Evolutionary conservation across 2,329 filamentous ascomycete genomes (phyloP), one percentile per base, ranked within the genome.

Genomic region (Claviceps capensis): DNA sequence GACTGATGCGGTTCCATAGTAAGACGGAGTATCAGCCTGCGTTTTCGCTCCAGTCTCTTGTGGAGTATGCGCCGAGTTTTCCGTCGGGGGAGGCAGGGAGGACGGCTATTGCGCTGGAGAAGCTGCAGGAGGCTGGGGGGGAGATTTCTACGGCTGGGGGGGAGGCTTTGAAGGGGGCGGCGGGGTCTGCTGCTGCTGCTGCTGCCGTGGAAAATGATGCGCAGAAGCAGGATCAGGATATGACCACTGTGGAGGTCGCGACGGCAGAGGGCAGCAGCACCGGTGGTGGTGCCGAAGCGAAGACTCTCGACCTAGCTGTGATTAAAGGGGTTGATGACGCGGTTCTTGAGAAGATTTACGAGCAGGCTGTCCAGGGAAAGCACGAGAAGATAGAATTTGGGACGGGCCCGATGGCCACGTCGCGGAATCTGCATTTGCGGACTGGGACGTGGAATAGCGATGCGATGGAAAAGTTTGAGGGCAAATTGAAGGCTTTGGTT

Each of bases 381-480:
- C 63, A 71, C 55, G 65, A 69, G 60, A 58, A 62, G 46, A 63
- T 67, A 41, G 57, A 59, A 57, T 65, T 63, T 50, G 61, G 65
- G 16, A 54, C 56, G 40, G 67, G 70, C 30, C 59, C 67, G 5
- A 55, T 65, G 5, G 65, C 62, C 19, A 43, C 68, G 41, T 60
- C 68, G 43, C 62, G 65, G 52, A 62, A 63, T 55, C 67, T 65
- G 63, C 68, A 70, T 46, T 54, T 70, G 52, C 61, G 67, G 51
- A 61, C 66, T 14, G 64, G 65, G 56, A 68, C 68, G 44, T 72
- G 70, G 57, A 57, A 57, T 19, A 54, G 54, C 14, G 59, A 55
- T 46, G 63, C 71, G 34, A 61, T 65, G 47, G 61, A 63, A 49
- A 61, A 58, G 41, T 73, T 73, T 52, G 65, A 72, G 63, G 62